Base-by-base conservation (phyloP, 176 grass and related monocot genomes). In the Typha latifolia region DNA sequence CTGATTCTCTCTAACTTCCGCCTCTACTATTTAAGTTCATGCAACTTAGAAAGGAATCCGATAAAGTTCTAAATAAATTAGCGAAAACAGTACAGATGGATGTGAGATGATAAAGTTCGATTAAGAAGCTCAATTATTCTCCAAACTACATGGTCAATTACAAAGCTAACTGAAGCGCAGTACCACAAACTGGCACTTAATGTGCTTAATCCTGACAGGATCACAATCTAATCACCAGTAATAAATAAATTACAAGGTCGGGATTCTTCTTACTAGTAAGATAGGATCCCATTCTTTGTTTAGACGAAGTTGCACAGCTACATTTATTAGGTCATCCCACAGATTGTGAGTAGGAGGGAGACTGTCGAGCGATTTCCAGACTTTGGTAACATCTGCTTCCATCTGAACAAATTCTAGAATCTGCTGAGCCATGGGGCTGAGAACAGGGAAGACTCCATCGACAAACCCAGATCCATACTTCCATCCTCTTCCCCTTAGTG, bases 391-490 rank as follows among this genome's bases (percentile, higher is more conserved):
- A 11, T 89, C 82, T 1, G 65, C 48, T 64, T 82, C 92, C 70
- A 69, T 83, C 80, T 80, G 85, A 1, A 91, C 80, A 67, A 86
- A 74, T 66, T 82, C 72, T 64, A 96, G 62, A 63, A 96, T 91
- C 20, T 89, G 82, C 19, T 96, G 82, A 53, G 88, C 88, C 78
- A 84, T 89, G 18, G 88, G 88, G 49, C 85, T 96, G 13, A 96
- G 80, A 49, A 96, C 82, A 21, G 88, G 92, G 77, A 96, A 84
- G 6, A 96, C 81, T 26, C 92, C 88, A 66, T 96, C 88, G 2
- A 91, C 85, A 75, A 96, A 96, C 6, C 88, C 92, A 22, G 85
- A 96, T 63, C 92, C 92, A 13, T 89, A 89, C 70, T 96, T 91
- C 88, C 92, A 96, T 3, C 88, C 92, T 2, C 78, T 77, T 48